Base-by-base conservation (phyloP, 805 yeast species). In the Wickerhamiella siamensis region DNA sequence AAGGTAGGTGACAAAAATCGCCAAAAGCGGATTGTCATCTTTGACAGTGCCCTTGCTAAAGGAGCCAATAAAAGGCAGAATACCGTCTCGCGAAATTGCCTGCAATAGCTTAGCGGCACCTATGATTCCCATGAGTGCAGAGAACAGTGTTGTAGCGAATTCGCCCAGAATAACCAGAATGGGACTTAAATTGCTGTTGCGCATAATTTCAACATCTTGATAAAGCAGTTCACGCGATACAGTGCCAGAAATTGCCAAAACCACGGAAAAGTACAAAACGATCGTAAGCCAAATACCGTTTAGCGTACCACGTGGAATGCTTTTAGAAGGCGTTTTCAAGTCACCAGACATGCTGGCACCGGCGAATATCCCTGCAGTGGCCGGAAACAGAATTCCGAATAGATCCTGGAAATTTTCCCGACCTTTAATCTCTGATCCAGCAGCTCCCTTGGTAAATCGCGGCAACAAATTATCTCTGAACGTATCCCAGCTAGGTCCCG, bases 301-400 rank as follows among this genome's bases (percentile, higher is more conserved):
- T 21, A 91, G 60, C 0, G 98, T 91, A n/a, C 99, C 99, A 46
- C 71, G 70, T 0, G 99, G 98, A 36, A 91, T 91, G 1, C 94
- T 75, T 52, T 72, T 75, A 0, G 95, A 83, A 0, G 99, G 99
- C 42, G 72, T 76, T 43, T 72, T 65, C 47, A 91, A 67, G 52
- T 86, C 95, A 16, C 98, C 97, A 33, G 95, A 84, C 99, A 91
- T 91, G 19, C 94, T 82, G 2, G 98, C 96, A 15, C 99, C 99
- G 2, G 98, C 97, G 60, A 91, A 79, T 21, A 91, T 87, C 44
- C 99, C 99, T 5, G 97, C 95, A 0, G 98, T 88, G 1, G 98
- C 95, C 9, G 98, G 96, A 65, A 91, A 91, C 58, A 91, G 84
- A 36, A 91, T 83, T 3, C 97, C 97, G 70, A 91, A 91, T 48